Evolutionary conservation across 179 eudicot species (phyloP), one percentile per base, ranked within the genome.

Genomic region (Carnegiea gigantea): DNA sequence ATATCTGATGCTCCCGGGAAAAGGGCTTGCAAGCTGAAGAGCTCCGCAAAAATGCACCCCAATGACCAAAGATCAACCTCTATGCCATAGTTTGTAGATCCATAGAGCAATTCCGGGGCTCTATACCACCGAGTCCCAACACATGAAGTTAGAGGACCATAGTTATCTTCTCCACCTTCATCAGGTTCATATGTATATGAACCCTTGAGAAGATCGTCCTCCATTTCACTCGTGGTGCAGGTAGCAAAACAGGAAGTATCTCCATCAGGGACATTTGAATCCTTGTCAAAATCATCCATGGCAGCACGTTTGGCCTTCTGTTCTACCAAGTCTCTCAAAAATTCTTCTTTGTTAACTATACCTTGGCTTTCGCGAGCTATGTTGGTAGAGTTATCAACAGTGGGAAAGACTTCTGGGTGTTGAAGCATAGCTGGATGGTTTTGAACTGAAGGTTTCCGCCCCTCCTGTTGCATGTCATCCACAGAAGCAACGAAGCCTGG

Each of bases 61-160:
- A 96, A 78, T 71, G 99, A 92, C 99, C 99, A 96, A 48, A 96
- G 88, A 77, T 95, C 98, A 44, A 96, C 79, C 89, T 94, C 98
- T 0, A 87, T 82, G 26, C 99, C 99, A 70, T 96, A 96, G 70
- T 82, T 91, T 44, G 90, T 91, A 54, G 97, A 94, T 21, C 99
- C 99, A 77, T 86, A 94, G 60, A 94, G 97, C 62, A 96, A 83
- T 82, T 96, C 99, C 0, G 99, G 97, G 20, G 98, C 93, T 84
- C 95, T 87, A 84, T 82, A 96, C 99, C 99, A 96, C 14, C 99
- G 93, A 49, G 99, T 96, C 76, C 99, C 99, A 30, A 96, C 98
- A 87, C 96, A 92, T 9, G 98, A 94, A 68, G 99, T 96, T 23
- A 94, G 84, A 51, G 90, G 83, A 49, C 94, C 92, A 30, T 48